Percentiles rank a stretch among this genome's conserved stretches.
These are phyloP conservation scores for Apiospora pterosperma DNA, from an alignment of 2,329 filamentous ascomycete genomes.

Conservation along the genomic window DNA sequence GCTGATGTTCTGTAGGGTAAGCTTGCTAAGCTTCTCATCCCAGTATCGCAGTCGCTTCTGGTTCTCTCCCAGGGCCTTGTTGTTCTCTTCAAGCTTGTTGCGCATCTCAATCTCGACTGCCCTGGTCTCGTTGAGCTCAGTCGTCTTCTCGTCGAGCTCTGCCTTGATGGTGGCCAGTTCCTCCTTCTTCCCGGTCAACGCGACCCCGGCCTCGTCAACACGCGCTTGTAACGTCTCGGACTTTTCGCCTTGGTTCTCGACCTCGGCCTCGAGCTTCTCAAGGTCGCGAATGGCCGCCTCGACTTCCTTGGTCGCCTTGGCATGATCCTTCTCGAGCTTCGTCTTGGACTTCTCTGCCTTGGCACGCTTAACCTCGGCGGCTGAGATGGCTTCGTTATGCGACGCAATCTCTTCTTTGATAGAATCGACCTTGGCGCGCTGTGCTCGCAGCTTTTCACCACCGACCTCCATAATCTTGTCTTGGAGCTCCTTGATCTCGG, in stretches of 20 bases:
- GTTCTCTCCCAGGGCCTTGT: constrained; percentile 84
- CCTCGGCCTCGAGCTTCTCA: constrained; percentile 74
- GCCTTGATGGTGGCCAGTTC: constrained; percentile 77
- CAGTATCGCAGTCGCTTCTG: constrained; percentile 81
- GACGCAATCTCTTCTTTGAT: constrained; percentile 82
- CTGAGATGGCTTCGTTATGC: constrained; percentile 77
- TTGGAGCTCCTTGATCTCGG: constrained; percentile 88
- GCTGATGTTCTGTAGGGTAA: constrained; percentile 76
- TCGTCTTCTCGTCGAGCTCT: constrained; percentile 81
- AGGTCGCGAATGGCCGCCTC: constrained; percentile 69
- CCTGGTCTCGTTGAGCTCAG: constrained; percentile 83
- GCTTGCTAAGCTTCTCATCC: constrained; percentile 84
- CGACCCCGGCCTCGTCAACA: constrained; percentile 80
- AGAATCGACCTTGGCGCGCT: constrained; percentile 86
- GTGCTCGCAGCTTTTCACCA: constrained; percentile 84
- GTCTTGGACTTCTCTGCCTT: constrained; percentile 90
- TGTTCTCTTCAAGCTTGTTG: constrained; percentile 94
- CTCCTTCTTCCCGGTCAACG: constrained; percentile 73
- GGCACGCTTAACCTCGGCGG: constrained; percentile 79
- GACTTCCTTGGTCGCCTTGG: constrained; percentile 76
- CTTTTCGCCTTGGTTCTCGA: constrained; percentile 71
- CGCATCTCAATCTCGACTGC: constrained; percentile 96
- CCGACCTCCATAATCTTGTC: constrained; percentile 98
- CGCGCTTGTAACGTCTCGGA: constrained; percentile 69
- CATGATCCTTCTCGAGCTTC: constrained; percentile 82